Conservation (phyloP, 2,329 filamentous ascomycete species). For the Aspergillus pseudoglaucus region DNA sequence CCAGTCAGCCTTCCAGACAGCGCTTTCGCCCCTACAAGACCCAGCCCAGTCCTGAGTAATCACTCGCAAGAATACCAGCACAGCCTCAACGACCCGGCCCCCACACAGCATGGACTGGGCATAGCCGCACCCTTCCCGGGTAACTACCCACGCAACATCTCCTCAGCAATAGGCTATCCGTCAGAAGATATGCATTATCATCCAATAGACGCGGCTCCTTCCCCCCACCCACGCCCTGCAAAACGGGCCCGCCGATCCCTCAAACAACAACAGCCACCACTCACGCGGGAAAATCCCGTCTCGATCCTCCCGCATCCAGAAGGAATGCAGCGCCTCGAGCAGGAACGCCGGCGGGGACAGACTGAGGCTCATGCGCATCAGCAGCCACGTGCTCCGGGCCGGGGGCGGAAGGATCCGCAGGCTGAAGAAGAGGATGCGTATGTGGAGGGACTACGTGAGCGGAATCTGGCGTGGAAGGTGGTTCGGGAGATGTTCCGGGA, state of each 20-base stretch:
- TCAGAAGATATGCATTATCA: slow-evolving; percentile 15
- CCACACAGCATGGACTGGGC: slow-evolving; percentile 30
- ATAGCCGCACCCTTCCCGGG: slow-evolving; percentile 29
- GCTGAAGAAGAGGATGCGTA: slow-evolving; percentile 35
- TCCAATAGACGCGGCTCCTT: slow-evolving; percentile 15
- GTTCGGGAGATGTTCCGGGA: slow-evolving; percentile 31
- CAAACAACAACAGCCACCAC: slow-evolving; percentile 14
- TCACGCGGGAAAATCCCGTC: slow-evolving; percentile 24
- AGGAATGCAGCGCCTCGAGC: slow-evolving; percentile 33
- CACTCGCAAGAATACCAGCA: slow-evolving; percentile 35
- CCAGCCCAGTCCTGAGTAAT: slow-evolving; percentile 31
- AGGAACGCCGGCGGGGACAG: slow-evolving; percentile 25
- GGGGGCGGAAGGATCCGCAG: slow-evolving; percentile 30
- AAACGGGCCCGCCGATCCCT: slow-evolving; percentile 20
- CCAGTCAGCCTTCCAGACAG: slow-evolving; percentile 35
- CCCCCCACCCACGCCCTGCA: slow-evolving; percentile 16
- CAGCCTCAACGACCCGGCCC: slow-evolving; percentile 20
- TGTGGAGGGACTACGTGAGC: slow-evolving; percentile 31
- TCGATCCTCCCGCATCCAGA: slow-evolving; percentile 35
- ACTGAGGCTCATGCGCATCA: slow-evolving; percentile 19
- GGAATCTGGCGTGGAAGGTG: slow-evolving; percentile 33
- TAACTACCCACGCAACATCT: slow-evolving; percentile 23
- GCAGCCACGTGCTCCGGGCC: slow-evolving; percentile 24
- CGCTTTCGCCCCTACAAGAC: slow-evolving; percentile 23
- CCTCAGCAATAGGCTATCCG: slow-evolving; percentile 19